phyloP scores from a whole-genome alignment of 805 yeast genomes.

The Ogataea wickerhamii region DNA sequence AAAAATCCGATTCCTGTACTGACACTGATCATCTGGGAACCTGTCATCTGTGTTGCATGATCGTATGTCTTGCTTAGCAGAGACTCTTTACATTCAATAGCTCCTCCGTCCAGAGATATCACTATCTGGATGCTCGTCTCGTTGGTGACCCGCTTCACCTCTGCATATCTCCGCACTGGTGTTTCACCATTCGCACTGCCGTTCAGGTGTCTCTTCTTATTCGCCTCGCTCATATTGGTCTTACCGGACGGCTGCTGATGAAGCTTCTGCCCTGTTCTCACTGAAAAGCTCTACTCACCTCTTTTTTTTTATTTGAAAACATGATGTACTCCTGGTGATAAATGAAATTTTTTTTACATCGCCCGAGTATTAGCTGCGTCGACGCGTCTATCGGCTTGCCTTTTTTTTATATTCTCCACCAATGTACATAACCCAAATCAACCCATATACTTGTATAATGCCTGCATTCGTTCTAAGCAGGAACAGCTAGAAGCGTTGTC shows the following conservation, averaged over 20 bases:
- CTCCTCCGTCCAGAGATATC: constrained; percentile 81
- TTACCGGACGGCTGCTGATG: no score
- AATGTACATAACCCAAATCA: no score
- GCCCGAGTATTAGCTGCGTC: no score
- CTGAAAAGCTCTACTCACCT: no score
- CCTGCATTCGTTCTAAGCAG: no score
- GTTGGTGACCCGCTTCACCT: constrained; percentile 71
- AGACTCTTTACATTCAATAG: constrained; percentile 57
- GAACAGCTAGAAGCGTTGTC: no score
- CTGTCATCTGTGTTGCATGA: constrained; percentile 68
- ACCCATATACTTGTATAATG: no score
- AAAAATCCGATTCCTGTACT: constrained; percentile 93
- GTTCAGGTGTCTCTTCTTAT: constrained; percentile 17
- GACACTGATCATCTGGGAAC: constrained; percentile 69
- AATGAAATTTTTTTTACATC: no score
- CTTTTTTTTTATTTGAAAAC: no score
- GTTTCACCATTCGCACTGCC: constrained; percentile 10
- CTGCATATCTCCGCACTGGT: constrained; percentile 35
- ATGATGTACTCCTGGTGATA: no score
- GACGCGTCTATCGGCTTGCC: no score
- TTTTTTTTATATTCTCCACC: not conserved
- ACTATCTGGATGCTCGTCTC: constrained; percentile 92
- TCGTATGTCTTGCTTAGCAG: constrained; percentile 37
- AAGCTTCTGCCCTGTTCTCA: no score
- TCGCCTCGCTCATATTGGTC: constrained; percentile 12